These are phyloP conservation scores for Ophiocordyceps camponoti-leonardi DNA, from an alignment of 2,329 filamentous ascomycete genomes.

Conservation along the genomic window DNA sequence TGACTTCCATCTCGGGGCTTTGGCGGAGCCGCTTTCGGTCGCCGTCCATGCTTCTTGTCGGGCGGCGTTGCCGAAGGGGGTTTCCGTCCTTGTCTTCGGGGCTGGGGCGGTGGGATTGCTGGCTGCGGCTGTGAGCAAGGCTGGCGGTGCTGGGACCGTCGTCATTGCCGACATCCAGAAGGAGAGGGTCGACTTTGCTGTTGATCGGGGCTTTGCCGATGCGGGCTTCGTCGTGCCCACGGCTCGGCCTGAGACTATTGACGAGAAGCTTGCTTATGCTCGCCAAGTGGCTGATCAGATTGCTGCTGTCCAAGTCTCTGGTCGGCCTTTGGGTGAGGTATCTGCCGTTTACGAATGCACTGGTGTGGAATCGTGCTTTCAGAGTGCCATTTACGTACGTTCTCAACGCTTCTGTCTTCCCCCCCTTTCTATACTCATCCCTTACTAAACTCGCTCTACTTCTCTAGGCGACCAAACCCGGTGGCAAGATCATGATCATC, in stretches of 20 bases:
- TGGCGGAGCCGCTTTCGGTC: conserved; percentile 41
- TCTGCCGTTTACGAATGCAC: conserved; percentile 63
- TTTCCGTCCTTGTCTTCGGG: conserved; percentile 37
- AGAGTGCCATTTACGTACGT: conserved; percentile 52
- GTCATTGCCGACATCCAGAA: conserved; percentile 39
- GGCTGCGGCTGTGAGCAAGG: conserved; percentile 38
- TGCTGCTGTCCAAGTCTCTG: conserved; percentile 16
- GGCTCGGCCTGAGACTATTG: conserved; percentile 27
- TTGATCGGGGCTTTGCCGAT: conserved; percentile 37
- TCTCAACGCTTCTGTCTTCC: not conserved
- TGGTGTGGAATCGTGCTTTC: conserved; percentile 59
- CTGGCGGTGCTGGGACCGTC: conserved; percentile 23
- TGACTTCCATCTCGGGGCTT: conserved; percentile 34
- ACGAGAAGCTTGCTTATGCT: conserved; percentile 34
- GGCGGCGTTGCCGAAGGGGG: conserved; percentile 20
- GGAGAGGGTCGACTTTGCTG: conserved; percentile 39
- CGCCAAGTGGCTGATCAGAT: conserved; percentile 28
- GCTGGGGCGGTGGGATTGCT: conserved; percentile 45
- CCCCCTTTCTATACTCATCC: too few relatives aligned
- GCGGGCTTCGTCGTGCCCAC: conserved; percentile 31
- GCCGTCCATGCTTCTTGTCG: conserved; percentile 38
- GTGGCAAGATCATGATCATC: conserved; percentile 52
- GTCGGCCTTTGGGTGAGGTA: conserved; percentile 40
- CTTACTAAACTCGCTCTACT: not conserved
- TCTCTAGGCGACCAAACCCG: conserved; percentile 38